Evolutionary conservation across 352 stramenopile species (phyloP).

Genomic region (Globisporangium uncinulatum): DNA sequence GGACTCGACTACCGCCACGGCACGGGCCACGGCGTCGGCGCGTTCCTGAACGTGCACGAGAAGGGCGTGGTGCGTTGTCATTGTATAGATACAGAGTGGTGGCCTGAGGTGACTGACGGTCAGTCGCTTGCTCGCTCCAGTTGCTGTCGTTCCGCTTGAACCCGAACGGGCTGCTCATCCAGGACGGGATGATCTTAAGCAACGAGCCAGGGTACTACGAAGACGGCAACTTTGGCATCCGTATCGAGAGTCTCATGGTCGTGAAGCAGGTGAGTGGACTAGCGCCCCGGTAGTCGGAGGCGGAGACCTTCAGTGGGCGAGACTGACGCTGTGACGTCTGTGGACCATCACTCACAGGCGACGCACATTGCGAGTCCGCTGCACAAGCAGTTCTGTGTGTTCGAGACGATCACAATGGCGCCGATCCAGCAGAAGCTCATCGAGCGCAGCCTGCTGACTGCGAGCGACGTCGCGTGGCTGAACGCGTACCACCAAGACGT

Average conservation of each 20-base stretch:
- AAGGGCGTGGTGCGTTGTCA: slow-evolving; percentile 53
- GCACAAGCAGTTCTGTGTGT: slow-evolving; percentile 91
- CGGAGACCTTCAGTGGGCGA: no score
- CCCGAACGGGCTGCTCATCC: slow-evolving; percentile 73
- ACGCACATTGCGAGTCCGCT: slow-evolving; percentile 56
- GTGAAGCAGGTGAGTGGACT: slow-evolving; percentile 79
- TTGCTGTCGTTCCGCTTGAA: slow-evolving; percentile 84
- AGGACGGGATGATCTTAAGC: slow-evolving; percentile 96
- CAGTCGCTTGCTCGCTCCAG: slow-evolving; percentile 14
- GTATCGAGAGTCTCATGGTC: slow-evolving; percentile 98
- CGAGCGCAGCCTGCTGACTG: slow-evolving; percentile 87
- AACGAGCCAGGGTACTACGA: slow-evolving; percentile 99
- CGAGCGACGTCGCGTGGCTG: slow-evolving; percentile 93
- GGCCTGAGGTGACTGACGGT: background rate
- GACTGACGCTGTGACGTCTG: background rate
- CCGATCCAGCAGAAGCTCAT: slow-evolving; percentile 98
- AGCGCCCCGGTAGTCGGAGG: no score
- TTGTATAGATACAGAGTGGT: slow-evolving; percentile 3
- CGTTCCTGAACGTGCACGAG: slow-evolving; percentile 97
- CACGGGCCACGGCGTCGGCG: slow-evolving; percentile 96
- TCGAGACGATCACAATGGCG: slow-evolving; percentile 96
- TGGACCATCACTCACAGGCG: slow-evolving; percentile 19
- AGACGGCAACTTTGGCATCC: slow-evolving; percentile 96
- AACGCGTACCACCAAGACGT: slow-evolving; percentile 92
- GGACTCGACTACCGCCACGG: slow-evolving; percentile 98